These are phyloP conservation scores for Eutrema japonicum DNA, from an alignment of 345 rosid genomes.

Conservation along the genomic window DNA sequence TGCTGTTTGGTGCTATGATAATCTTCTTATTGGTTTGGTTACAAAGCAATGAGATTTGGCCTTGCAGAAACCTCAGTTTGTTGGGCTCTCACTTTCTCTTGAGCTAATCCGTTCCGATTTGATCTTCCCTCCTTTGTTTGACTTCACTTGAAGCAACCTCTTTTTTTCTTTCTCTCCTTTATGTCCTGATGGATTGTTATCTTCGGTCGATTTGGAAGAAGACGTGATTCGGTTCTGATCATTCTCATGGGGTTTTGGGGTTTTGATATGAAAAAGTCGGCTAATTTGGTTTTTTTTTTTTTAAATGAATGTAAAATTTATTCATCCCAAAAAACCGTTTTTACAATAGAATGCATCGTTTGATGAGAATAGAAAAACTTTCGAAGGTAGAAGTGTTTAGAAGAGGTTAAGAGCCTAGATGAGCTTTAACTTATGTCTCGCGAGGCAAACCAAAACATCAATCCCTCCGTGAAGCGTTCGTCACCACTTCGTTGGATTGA, in stretches of 20 bases:
- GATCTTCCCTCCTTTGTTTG: conserved; percentile 50
- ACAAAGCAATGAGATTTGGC: neutral
- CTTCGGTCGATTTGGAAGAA: neutral
- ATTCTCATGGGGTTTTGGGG: conserved; percentile 28
- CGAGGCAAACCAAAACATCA: no score
- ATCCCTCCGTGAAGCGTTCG: no score
- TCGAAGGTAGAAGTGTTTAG: no score
- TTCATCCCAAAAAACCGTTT: no score
- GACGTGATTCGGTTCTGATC: conserved; percentile 32
- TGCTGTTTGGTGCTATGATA: conserved; percentile 33
- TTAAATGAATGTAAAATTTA: no score
- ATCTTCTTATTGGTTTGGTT: neutral
- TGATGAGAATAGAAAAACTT: no score
- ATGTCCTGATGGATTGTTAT: conserved; percentile 46
- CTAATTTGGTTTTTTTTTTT: conserved; percentile 18
- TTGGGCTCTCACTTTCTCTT: conserved; percentile 83
- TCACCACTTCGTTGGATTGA: no score
- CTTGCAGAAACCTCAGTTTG: conserved; percentile 40
- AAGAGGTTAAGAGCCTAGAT: no score
- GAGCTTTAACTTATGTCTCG: no score
- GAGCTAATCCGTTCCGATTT: conserved; percentile 37
- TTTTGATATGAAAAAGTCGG: conserved; percentile 48
- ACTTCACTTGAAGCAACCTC: conserved; percentile 77
- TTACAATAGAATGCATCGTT: no score
- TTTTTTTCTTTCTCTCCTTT: neutral